Evolutionary conservation across 2,329 filamentous ascomycete species (phyloP).

Genomic region (Cadophora gregata): DNA sequence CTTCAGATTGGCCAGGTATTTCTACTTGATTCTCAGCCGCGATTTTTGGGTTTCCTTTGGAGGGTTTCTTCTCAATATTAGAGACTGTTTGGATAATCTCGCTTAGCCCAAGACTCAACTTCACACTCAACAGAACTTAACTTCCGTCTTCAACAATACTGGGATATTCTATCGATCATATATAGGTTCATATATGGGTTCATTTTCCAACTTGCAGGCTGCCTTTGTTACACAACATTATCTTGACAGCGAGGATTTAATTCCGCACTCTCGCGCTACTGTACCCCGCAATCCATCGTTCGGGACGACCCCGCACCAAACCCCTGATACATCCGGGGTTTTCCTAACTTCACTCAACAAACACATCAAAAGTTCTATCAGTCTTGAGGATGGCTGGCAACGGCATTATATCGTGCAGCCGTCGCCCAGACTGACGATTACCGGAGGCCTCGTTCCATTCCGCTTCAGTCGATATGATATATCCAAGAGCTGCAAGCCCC

Average conservation of each 20-base stretch:
- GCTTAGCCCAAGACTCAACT: neutral
- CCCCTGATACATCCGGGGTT: neutral
- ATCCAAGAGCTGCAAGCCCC: too few relatives aligned
- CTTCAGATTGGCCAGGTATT: conserved; percentile 25
- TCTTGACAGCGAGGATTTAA: neutral
- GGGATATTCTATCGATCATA: too few relatives aligned
- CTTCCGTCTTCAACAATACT: neutral
- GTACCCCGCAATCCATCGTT: neutral
- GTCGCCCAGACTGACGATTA: too few relatives aligned
- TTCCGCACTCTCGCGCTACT: conserved; percentile 1
- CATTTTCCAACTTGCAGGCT: too few relatives aligned
- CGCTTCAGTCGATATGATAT: neutral
- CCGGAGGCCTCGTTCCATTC: neutral
- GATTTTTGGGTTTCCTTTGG: too few relatives aligned
- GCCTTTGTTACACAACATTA: too few relatives aligned
- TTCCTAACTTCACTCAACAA: neutral
- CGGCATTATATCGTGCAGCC: neutral
- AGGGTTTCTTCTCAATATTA: too few relatives aligned
- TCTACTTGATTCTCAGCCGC: conserved; percentile 17
- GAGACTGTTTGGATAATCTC: too few relatives aligned
- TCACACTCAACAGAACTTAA: too few relatives aligned
- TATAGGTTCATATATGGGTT: too few relatives aligned
- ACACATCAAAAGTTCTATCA: neutral
- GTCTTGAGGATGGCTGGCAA: neutral
- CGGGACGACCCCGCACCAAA: neutral